Conservation (phyloP, 2,329 filamentous ascomycete species). For the Clonostachys chloroleuca region DNA sequence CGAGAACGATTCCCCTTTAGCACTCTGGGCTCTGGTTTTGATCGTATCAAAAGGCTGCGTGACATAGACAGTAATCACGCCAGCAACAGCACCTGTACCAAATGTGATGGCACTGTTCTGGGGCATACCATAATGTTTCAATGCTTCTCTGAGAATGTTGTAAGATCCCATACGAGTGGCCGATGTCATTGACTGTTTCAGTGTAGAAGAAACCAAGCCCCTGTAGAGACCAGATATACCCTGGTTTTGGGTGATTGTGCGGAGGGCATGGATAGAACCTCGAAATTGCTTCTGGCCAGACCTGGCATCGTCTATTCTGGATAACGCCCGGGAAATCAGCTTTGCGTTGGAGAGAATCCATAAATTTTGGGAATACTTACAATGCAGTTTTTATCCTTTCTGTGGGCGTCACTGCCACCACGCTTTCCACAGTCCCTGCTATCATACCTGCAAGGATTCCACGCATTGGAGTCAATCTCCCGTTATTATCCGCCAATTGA, state of each 20-base stretch:
- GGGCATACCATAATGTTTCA: conserved; percentile 1
- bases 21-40: conserved; percentile 59
- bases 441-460: conserved; percentile 62
- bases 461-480: conserved; percentile 46
- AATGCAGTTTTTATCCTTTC: conserved; percentile 66
- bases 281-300: conserved; percentile 16
- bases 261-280: conserved; percentile 21
- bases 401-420: conserved; percentile 63
- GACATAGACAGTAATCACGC: conserved; percentile 52
- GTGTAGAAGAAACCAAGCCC: conserved; percentile 35
- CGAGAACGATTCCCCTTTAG: conserved; percentile 48
- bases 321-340: neutral
- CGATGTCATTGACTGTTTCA: conserved; percentile 42
- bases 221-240: conserved; percentile 40
- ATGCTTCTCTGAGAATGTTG: conserved; percentile 34
- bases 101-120: conserved; percentile 39
- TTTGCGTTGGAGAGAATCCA: neutral
- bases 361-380: conserved; percentile 11
- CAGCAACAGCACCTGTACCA: conserved; percentile 56
- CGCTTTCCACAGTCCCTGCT: conserved; percentile 55
- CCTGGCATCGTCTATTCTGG: conserved; percentile 27
- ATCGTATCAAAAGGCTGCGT: conserved; percentile 61
- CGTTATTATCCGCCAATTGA: conserved; percentile 48
- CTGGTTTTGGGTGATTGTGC: too few species aligned
- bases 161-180: conserved; percentile 43